These are phyloP conservation scores for Tritrichomonas musculus DNA, from an alignment of 208 protist genomes.

Conservation along the genomic window DNA sequence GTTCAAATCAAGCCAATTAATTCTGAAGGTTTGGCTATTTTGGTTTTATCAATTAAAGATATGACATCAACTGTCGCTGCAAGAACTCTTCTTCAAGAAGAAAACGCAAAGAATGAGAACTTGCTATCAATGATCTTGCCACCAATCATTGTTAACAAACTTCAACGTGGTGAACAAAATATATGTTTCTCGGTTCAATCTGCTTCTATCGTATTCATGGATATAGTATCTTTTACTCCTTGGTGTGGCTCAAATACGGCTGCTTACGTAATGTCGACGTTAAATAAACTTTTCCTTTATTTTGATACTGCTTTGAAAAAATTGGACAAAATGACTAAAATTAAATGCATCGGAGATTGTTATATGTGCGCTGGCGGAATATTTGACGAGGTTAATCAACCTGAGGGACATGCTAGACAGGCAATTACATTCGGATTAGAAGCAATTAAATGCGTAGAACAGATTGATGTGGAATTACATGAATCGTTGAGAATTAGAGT, in stretches of 20 bases:
- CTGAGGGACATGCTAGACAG: neutral
- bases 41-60: neutral
- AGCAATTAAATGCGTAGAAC: neutral
- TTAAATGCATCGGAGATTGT: neutral
- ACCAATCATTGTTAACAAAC: neutral
- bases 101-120: neutral
- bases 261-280: neutral
- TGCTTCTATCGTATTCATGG: neutral
- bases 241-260: neutral
- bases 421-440: neutral
- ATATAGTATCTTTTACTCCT: no score
- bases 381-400: neutral
- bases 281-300: neutral
- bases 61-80: neutral
- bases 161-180: neutral
- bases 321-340: neutral
- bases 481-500: neutral
- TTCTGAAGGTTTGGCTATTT: neutral
- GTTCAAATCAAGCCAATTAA: neutral
- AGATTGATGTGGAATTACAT: neutral
- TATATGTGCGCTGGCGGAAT: neutral
- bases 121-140: neutral
- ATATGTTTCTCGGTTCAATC: neutral
- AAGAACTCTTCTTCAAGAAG: neutral
- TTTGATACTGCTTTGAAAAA: neutral